Base-by-base conservation (phyloP, 805 yeast genomes). In the Metschnikowia reukaufii region DNA sequence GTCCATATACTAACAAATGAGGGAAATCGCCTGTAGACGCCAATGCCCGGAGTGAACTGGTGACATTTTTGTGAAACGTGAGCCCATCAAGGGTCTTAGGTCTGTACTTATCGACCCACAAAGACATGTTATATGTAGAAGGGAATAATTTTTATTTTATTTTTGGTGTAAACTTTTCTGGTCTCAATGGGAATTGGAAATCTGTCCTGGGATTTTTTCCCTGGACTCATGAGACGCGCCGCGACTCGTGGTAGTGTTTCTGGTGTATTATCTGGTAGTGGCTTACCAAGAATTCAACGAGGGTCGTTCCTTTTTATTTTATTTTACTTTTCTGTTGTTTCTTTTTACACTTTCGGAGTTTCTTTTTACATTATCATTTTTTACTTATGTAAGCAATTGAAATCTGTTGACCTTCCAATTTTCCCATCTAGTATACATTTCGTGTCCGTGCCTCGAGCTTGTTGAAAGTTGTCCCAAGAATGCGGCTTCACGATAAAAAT, bases 21-120 rank as follows among this genome's bases (percentile, higher is more conserved):
- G 99, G 99, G 60, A 94, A 84, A 64, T 94, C 97, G 0, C 90
- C 91, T 2, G 88, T 78, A 0, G 77, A 64, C 38, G 78, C 74
- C 34, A 85, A 67, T 2, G 94, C 82, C 38, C 70, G 66, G 30
- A 94, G 70, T 48, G 85, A 78, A 31, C 71, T 64, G 0, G 96
- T 81, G 23, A 91, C 78, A 4, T 75, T 77, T 0, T 66, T 66
- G 60, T 90, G 96, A 63, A 78, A 91, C 43, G 83, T 81, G 38
- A 94, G 72, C 20, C 73, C 75, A 2, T 74, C 78, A 41, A 94
- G 72, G 1, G 74, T 70, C 50, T 72, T 79, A 6, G 99, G 99
- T 55, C 97, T 79, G 66, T 90, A 83, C 56, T 90, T 89, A 65
- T 94, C 98, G 6, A 95, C 96, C 99, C 99, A 94, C 64, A 94